phyloP scores from a whole-genome alignment of 2,329 filamentous ascomycete species.

The Colletotrichum ledebouriae region DNA sequence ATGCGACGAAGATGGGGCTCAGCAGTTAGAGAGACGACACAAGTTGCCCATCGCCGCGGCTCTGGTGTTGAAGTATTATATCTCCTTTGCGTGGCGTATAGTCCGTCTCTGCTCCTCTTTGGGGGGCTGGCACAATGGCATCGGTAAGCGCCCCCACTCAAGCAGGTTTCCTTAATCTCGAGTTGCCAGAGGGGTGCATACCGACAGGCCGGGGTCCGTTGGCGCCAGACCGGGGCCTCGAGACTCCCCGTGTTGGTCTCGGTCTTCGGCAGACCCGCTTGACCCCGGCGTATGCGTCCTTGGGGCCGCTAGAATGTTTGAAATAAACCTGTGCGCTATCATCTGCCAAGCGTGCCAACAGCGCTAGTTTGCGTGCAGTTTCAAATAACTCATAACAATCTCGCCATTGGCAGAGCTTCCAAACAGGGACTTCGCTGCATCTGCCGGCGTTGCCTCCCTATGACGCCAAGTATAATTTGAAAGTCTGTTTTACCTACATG shows the following conservation, averaged over 20 bases:
- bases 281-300: conserved; percentile 33
- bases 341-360: conserved; percentile 28
- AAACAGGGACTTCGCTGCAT: conserved; percentile 9
- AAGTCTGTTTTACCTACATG: conserved; percentile 21
- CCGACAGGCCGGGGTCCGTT: conserved; percentile 22
- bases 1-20: conserved; percentile 29
- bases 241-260: conserved; percentile 32
- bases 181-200: conserved; percentile 16
- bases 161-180: conserved; percentile 35
- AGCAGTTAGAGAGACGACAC: neutral
- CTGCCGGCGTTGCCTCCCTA: conserved; percentile 21
- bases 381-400: conserved; percentile 26
- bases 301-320: conserved; percentile 33
- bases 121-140: neutral
- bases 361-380: conserved; percentile 16
- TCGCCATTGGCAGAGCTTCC: conserved; percentile 21
- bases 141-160: conserved; percentile 18
- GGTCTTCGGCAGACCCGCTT: conserved; percentile 31
- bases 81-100: neutral
- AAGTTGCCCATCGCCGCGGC: neutral
- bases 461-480: conserved; percentile 35
- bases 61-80: conserved; percentile 14
- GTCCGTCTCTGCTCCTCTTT: neutral
- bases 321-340: conserved; percentile 26
- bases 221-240: conserved; percentile 18